A percentile compares a stretch with the other conserved stretches of the same genome.
These are phyloP conservation scores for Stephania cephalantha DNA, from an alignment of 164 flowering plant species.

Conservation along the genomic window DNA sequence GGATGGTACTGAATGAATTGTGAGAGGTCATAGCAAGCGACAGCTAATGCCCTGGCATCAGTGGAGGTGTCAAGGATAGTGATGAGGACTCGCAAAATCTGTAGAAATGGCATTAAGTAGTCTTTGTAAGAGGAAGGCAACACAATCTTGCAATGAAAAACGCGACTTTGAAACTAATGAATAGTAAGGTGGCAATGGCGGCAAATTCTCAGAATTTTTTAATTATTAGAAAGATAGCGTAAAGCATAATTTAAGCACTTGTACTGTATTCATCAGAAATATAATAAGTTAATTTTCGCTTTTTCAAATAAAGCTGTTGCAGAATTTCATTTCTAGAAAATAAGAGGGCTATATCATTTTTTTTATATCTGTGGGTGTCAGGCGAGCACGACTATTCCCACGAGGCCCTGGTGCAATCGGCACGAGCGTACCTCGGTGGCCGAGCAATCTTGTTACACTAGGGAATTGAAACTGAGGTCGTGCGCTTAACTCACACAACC, in stretches of 20 bases:
- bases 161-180: neutral
- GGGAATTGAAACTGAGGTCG: too few relatives aligned
- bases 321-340: neutral
- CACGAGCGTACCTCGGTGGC: too few relatives aligned
- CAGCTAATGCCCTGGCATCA: slow-evolving; percentile 83
- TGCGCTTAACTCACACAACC: too few relatives aligned
- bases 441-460: too few relatives aligned
- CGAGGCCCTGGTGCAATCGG: too few relatives aligned
- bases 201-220: neutral
- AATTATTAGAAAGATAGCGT: neutral
- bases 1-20: slow-evolving; percentile 88
- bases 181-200: neutral
- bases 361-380: too few relatives aligned
- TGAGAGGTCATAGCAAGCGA: slow-evolving; percentile 91
- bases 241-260: neutral
- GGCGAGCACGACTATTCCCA: too few relatives aligned
- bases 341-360: neutral
- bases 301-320: neutral
- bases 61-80: slow-evolving; percentile 81
- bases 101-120: slow-evolving; percentile 10
- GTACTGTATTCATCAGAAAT: neutral
- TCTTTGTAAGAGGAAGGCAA: neutral
- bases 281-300: neutral
- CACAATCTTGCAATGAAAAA: neutral
- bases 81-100: slow-evolving; percentile 88